Evolutionary conservation across 1,284 basidiomycete genomes (phyloP), one percentile per base, ranked within the genome.

Genomic region (Meripilus lineatus): DNA sequence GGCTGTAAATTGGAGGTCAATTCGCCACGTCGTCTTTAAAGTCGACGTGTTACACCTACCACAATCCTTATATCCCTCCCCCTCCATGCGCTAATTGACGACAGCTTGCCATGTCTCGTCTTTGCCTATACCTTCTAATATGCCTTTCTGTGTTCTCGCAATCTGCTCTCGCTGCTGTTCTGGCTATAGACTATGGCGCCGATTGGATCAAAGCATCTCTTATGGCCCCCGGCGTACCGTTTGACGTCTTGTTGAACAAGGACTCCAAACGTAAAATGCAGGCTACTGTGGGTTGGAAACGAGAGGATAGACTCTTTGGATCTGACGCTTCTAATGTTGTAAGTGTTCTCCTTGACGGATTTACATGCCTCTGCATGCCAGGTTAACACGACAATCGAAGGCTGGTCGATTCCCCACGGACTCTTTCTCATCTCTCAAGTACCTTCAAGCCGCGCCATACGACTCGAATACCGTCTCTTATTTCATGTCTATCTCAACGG

Each of bases 191-290:
- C 79, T 95, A 94, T 77, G 94, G 93, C 61, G 80, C 89, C 32
- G 93, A 97, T 68, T 93, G 84, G 74, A 95, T 93, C 59, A 99
- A 98, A 66, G 89, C 93, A 22, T 94, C 93, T 7, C 73, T 99
- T 49, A 89, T 99, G 77, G 95, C 95, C 61, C 95, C 95, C 1
- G 95, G 94, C 32, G 72, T 91, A 40, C 93, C 95, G 1, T 96
- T 99, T 58, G 95, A 99, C 66, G 91, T 99, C 24, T 74, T 99
- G 26, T 73, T 99, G 40, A 94, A 96, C 68, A 89, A 91, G 62
- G 95, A 98, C 64, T 95, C 92, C 32, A 98, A 97, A 70, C 77
- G 95, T 52, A 99, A 99, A 70, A 92, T 97, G 42, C 86, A 89
- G 55, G 82, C 89, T 18, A 81, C 85, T 1, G 89, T 97, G 0